A percentile compares a stretch with the other conserved stretches of the same genome.
phyloP scores from a whole-genome alignment of 192 early-diverging fungal species.

The Mortierella hygrophila region DNA sequence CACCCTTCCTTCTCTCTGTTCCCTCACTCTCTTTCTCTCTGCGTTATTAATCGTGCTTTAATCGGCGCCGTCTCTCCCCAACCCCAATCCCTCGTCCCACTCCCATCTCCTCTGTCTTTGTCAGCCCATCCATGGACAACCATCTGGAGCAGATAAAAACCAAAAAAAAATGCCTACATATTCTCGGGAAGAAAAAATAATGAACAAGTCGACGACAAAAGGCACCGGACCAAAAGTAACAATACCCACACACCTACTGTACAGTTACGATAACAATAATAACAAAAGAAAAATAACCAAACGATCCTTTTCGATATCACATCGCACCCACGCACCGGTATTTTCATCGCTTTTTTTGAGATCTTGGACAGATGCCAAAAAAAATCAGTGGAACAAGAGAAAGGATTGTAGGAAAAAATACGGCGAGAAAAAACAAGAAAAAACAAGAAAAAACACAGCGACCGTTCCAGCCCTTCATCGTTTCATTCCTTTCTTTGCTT shows the following conservation, averaged over 20 bases:
- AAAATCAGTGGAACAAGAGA: neutral
- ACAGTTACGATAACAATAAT: neutral
- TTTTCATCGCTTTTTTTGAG: neutral
- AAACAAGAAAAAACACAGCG: neutral
- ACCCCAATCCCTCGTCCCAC: neutral
- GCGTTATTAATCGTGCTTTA: neutral
- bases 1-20: neutral
- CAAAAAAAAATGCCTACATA: neutral
- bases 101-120: neutral
- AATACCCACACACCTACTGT: neutral
- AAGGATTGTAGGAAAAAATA: neutral
- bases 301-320: slow-evolving; percentile 2
- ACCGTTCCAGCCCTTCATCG: neutral
- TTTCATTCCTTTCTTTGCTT: neutral
- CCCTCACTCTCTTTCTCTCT: neutral
- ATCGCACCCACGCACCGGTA: neutral
- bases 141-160: neutral
- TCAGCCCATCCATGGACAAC: neutral
- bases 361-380: neutral
- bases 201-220: neutral
- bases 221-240: neutral
- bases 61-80: neutral
- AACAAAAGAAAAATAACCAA: neutral
- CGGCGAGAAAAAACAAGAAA: neutral
- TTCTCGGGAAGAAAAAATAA: neutral